Percentiles rank a stretch among this genome's conserved stretches.
Evolutionary conservation across 805 yeast species (phyloP).

Genomic region (Starmerella stigmatis): DNA sequence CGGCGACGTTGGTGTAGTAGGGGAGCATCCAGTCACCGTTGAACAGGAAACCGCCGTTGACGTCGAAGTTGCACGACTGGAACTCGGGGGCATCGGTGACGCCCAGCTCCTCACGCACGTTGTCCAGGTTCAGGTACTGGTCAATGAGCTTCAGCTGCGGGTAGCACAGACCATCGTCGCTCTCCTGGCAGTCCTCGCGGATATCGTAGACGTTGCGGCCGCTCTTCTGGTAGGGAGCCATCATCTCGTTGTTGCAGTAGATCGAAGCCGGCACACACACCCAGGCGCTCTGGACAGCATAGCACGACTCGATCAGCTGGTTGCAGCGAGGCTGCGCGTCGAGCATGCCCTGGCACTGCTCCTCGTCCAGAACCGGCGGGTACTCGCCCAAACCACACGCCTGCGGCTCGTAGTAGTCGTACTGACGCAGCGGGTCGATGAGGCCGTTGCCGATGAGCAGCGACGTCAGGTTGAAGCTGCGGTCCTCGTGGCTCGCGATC

Average conservation of each 20-base stretch:
- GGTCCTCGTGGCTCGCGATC: slow-evolving; percentile 49
- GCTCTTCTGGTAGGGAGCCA: slow-evolving; percentile 66
- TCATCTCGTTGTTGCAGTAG: slow-evolving; percentile 65
- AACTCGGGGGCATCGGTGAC: slow-evolving; percentile 64
- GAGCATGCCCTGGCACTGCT: slow-evolving; percentile 61
- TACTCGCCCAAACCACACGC: slow-evolving; percentile 90
- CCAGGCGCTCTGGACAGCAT: slow-evolving; percentile 57
- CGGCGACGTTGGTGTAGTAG: slow-evolving; percentile 46
- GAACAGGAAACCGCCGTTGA: slow-evolving; percentile 61
- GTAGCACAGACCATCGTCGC: slow-evolving; percentile 48
- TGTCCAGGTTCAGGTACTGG: slow-evolving; percentile 60
- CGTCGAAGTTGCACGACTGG: slow-evolving; percentile 65
- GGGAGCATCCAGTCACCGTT: slow-evolving; percentile 62
- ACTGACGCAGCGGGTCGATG: slow-evolving; percentile 74
- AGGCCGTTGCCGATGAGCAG: slow-evolving; percentile 87
- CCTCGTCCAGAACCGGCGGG: slow-evolving; percentile 62
- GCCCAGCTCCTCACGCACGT: slow-evolving; percentile 68
- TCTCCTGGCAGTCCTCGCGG: slow-evolving; percentile 47
- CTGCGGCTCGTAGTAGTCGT: slow-evolving; percentile 76
- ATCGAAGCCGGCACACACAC: slow-evolving; percentile 82
- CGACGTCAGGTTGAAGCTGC: slow-evolving; percentile 60
- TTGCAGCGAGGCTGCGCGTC: slow-evolving; percentile 62
- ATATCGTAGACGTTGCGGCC: slow-evolving; percentile 85
- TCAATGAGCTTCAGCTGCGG: slow-evolving; percentile 60
- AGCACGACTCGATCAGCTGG: slow-evolving; percentile 61